phyloP scores from a whole-genome alignment of 176 grass and related monocot species.

The Hyparrhenia diplandra region DNA sequence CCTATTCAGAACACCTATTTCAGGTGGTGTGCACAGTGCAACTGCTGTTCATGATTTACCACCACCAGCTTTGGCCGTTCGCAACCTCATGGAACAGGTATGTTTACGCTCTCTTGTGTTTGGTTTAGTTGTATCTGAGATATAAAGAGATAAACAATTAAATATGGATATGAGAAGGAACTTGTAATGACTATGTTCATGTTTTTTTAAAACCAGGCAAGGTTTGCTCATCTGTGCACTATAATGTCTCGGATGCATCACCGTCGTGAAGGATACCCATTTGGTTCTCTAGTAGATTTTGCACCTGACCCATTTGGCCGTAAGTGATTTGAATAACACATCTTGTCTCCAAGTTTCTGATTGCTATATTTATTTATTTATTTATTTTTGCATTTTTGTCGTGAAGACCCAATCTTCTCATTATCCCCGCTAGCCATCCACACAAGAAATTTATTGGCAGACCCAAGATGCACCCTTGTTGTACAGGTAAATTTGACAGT shows the following conservation, averaged over 20 bases:
- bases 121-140: background rate
- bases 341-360: slow-evolving; percentile 4
- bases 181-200: background rate
- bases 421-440: slow-evolving; percentile 79
- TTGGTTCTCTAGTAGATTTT: slow-evolving; percentile 82
- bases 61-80: slow-evolving; percentile 68
- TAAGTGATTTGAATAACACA: slow-evolving; percentile 37
- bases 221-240: slow-evolving; percentile 83
- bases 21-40: slow-evolving; percentile 74
- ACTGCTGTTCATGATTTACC: slow-evolving; percentile 77
- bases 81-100: slow-evolving; percentile 91
- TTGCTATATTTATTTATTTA: background rate
- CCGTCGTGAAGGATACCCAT: slow-evolving; percentile 66
- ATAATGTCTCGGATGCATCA: slow-evolving; percentile 89
- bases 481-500: slow-evolving; percentile 56
- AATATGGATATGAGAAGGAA: background rate
- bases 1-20: slow-evolving; percentile 77
- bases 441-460: slow-evolving; percentile 75
- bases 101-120: background rate
- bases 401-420: slow-evolving; percentile 78
- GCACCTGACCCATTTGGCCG: slow-evolving; percentile 63
- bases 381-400: background rate
- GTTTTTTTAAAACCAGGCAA: slow-evolving; percentile 40
- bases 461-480: slow-evolving; percentile 77
- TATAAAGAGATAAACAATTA: background rate